Evolutionary conservation across 2,329 filamentous ascomycete species (phyloP), one percentile per base, ranked within the genome.

Genomic region (Cladosporium sp.): DNA sequence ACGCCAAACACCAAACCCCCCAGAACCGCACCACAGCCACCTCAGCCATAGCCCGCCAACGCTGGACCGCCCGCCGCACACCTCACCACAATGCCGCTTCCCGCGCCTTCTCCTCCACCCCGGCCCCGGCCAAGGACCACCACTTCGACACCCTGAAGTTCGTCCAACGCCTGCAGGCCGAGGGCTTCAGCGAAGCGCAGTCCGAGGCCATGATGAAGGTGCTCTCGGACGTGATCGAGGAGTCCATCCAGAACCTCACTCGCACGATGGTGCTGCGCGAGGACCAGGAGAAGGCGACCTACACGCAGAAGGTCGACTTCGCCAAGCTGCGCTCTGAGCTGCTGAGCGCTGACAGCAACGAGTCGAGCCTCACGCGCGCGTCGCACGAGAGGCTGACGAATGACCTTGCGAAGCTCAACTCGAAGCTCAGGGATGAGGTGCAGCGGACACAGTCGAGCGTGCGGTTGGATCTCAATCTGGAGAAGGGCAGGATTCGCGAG

Each of bases 111-210:
- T 86, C 90, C 68, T 80, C 83, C 34, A 86, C 88, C 1, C 68
- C 81, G 2, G 64, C 72, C 35, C 79, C 74, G 46, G 68, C 70
- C 49, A 82, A 87, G 59, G 91, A 96, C 64, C 93, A 98, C 71
- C 91, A 98, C 71, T 98, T 98, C 68, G 93, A 98, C 72, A 98
- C 93, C 1, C 81, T 98, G 57, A 96, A 95, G 74, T 95, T 98
- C 68, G 91, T 98, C 37, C 89, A 95, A 72, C 80, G 89, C 49
- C 77, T 98, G 38, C 85, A 92, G 69, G 82, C 82, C 60, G 93
- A 98, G 69, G 93, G 93, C 0, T 96, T 97, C 70, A 95, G 89
- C 19, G 92, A 97, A 70, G 87, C 91, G 61, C 93, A 98, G 72
- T 85, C 91, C 2, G 90, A 89, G 22, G 92, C 93, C n/a, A 93